Base-by-base conservation (phyloP, 164 flowering plant genomes). In the Echeveria elegans region DNA sequence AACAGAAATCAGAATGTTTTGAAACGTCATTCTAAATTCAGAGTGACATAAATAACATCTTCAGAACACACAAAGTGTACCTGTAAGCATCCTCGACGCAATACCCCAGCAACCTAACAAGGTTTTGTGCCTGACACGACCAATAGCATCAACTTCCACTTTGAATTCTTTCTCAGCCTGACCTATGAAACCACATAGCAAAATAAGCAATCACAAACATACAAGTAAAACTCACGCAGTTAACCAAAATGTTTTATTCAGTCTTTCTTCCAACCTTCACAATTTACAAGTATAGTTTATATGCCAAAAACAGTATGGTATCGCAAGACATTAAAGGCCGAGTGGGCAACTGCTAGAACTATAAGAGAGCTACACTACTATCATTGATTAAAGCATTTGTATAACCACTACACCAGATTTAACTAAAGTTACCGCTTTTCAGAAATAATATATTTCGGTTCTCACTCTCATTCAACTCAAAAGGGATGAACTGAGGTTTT, bases 51-150 rank as follows among this genome's bases (percentile, higher is more conserved):
- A 11, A 15, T 43, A 43, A 3, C 47, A 43, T 43, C 47, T n/a
- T 43, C 15, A 11, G 28, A 12, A 19, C 32, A 24, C 61, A 28
- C 32, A 34, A 65, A 37, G 53, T 37, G 11, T 77, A 94, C 98
- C 98, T 88, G 77, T 91, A 85, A 73, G 98, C 98, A 74, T 96
- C 98, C 77, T 94, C 98, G 34, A 86, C 92, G 72, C 98, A 93
- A 76, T 88, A 93, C 40, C 98, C 98, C 15, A 90, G 88, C 85
- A 93, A 79, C 73, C 96, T 80, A 14, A 94, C 98, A 48, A 94
- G 85, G 79, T 94, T 94, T 94, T 91, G 81, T 94, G 98, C 60
- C 98, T 74, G 26, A 89, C 98, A 71, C 98, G 97, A n/a, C 98
- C 98, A 76, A 94, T 94, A 47, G 72, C 95, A 73, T 90, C 98